Evolutionary conservation across 2,329 filamentous ascomycete genomes (phyloP), one percentile per base, ranked within the genome.

Genomic region (Fusarium piperis): DNA sequence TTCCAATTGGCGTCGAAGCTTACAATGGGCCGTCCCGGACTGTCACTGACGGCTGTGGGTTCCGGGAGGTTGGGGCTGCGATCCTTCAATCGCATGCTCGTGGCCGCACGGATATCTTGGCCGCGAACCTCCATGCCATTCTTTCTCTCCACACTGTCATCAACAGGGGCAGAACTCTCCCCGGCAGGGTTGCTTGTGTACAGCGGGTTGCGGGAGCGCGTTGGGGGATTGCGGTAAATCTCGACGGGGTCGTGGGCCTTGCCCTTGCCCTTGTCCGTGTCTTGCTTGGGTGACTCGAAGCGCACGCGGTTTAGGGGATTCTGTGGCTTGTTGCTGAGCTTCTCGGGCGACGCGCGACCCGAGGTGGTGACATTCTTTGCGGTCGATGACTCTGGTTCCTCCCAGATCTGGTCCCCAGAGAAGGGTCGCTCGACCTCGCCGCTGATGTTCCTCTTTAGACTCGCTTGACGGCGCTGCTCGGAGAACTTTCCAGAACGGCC

Each of bases 1-100:
- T 90, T 92, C 91, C 94, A 97, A 79, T 92, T 89, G 78, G 89
- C 89, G 83, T 97, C 89, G 87, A 98, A 98, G 88, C 95, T 98
- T 87, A 98, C 95, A 86, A 98, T 98, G 71, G 95, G 95, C 79
- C 95, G 91, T 76, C 94, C 94, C 76, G 93, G 92, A 78, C 89
- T 93, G 84, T 98, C 93, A 84, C 94, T 98, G 81, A 98, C 95
- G 78, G 93, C 92, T 61, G 93, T 94, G 72, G 95, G 95, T 78
- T 92, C 95, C 30, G 95, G 95, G 69, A 98, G 86, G 79, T 93
- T 97, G 64, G 91, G 83, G 82, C 94, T 98, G 78, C 95, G 91
- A 81, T 97, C 94, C 80, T 91, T 94, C 71, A 96, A 85, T 79
- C 87, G 92, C 89, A 97, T 97, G 82, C 93, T 96, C 9, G 95